phyloP scores from a whole-genome alignment of 257 asterid genomes.

The Solanum phureja region DNA sequence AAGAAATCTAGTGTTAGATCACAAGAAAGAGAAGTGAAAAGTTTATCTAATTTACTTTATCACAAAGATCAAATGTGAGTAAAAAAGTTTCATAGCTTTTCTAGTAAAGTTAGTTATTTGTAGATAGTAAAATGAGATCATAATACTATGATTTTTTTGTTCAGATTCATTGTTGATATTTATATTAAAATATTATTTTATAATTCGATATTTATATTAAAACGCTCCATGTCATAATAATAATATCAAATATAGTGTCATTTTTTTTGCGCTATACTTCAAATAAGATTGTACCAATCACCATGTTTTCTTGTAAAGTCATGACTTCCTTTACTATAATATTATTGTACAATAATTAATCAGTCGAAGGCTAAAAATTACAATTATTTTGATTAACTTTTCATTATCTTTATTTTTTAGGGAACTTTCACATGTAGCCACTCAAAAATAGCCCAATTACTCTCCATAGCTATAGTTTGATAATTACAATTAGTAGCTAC shows the following conservation, averaged over 20 bases:
- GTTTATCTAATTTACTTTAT: not conserved
- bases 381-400: no score
- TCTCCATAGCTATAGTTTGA: no score
- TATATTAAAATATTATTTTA: not conserved
- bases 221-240: not conserved
- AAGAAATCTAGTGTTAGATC: not conserved
- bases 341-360: not conserved
- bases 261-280: not conserved
- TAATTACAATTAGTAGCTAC: no score
- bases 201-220: not conserved
- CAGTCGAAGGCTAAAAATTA: no score
- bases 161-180: accelerated
- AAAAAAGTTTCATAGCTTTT: not conserved
- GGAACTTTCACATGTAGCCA: no score
- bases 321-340: not conserved
- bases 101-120: not conserved
- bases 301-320: not conserved
- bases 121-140: not conserved
- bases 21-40: not conserved
- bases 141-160: accelerated
- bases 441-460: no score
- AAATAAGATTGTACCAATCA: not conserved
- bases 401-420: no score
- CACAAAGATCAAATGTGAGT: not conserved
- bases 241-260: not conserved